Base-by-base conservation (phyloP, 75 land plant species). In the Pseudotsuga menziesii region DNA sequence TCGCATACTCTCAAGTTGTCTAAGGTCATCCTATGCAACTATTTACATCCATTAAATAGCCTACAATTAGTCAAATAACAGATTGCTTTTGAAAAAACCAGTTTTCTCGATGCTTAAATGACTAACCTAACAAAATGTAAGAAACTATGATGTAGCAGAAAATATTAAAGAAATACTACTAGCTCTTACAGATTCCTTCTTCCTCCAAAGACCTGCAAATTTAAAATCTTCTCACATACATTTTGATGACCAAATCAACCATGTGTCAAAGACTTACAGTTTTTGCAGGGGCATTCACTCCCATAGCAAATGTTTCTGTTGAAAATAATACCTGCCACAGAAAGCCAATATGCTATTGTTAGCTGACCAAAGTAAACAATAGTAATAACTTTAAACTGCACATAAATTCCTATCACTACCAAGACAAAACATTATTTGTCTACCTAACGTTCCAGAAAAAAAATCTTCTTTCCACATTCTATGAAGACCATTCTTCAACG, bases 231-330 rank as follows among this genome's bases (percentile, higher is more conserved):
- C 8, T 29, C 12, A 0, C n/a, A n/a, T 11, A 41, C 3, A 9
- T 20, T 0, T 41, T 35, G 4, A 41, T 8, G 4, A 41, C n/a
- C n/a, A 36, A 39, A 29, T 19, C 72, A 20, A 41, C 5, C n/a
- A 48, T 11, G 35, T 54, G 25, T 41, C 39, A 17, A 72, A 73
- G 56, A 82, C 99, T 83, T 75, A 96, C 99, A 20, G 99, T 97
- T 85, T 95, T 85, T 64, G 99, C 99, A 32, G 99, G 99, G 36
- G 99, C 99, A 82, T 97, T 97, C 35, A 97, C 99, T 32, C 99
- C 99, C 99, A 97, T 97, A 15, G 99, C 99, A 90, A 97, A 97
- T 69, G 99, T 97, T 74, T 97, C 99, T 14, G 99, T 97, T 58
- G 99, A 97, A 78, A 97, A 97, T 55, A 97, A 80, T 56, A 97